Base-by-base conservation (phyloP, 805 yeast species). In the Pichia paraexigua region DNA sequence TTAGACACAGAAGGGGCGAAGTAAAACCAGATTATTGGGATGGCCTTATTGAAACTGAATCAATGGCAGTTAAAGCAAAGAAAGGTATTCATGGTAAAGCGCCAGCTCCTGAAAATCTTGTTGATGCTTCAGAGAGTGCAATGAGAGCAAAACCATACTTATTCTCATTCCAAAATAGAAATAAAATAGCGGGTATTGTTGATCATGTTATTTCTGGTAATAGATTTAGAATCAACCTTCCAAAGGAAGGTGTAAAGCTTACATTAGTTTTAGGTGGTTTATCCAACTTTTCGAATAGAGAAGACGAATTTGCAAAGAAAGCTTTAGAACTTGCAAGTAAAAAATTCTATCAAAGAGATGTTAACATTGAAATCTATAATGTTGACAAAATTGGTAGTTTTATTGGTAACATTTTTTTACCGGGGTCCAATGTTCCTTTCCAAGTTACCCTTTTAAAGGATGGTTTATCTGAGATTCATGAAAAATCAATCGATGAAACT, bases 11-110 rank as follows among this genome's bases (percentile, higher is more conserved):
- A 63, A 83, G 83, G 67, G 87, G 84, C 53, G 74, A 75, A 41
- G 87, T 82, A 60, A 75, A 87, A 58, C 81, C 94, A 2, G 75
- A 81, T 32, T 77, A 80, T 58, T 87, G 95, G 92, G 96, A 88
- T 62, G 75, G 74, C 46, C 73, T 88, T 51, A 67, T 85, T 44
- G 95, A 86, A 62, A 72, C 81, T 46, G 95, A 89, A 64, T 71
- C 74, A 42, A 72, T 71, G 42, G 85, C 91, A 17, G 72, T 70
- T 53, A 76, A 74, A 50, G 67, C 68, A 24, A 78, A 82, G 57
- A 71, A 71, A 45, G 96, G 96, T 21, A 71, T 89, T 42, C 81
- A 76, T 62, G 74, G 77, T 27, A 80, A 81, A 60, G 75, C 78
- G 48, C 79, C 80, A 17, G 79, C 79, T 17, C 68, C 79, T 21